Conservation (phyloP, 2,329 filamentous ascomycete genomes). For the Drechslerella dactyloides region DNA sequence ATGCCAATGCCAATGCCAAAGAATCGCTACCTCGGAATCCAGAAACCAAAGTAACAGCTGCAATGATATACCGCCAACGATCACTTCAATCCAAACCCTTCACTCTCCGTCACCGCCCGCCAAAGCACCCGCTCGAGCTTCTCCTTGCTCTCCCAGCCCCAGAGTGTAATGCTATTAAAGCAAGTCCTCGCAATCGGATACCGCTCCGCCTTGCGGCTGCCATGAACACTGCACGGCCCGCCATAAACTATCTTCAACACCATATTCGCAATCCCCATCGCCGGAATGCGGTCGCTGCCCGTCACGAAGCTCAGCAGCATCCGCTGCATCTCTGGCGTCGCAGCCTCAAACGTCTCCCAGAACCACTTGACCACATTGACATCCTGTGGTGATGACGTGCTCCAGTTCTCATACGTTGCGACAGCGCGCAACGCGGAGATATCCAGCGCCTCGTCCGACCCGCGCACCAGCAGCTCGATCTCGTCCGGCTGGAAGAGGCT, state of each 20-base stretch:
- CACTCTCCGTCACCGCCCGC: slow-evolving; percentile 85
- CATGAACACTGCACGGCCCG: slow-evolving; percentile 59
- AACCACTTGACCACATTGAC: slow-evolving; percentile 77
- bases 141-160: slow-evolving; percentile 71
- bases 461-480: slow-evolving; percentile 84
- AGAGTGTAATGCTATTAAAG: slow-evolving; percentile 83
- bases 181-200: slow-evolving; percentile 89
- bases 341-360: slow-evolving; percentile 78
- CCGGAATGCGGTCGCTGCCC: slow-evolving; percentile 86
- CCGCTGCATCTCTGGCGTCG: slow-evolving; percentile 72
- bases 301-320: slow-evolving; percentile 86
- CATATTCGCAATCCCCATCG: slow-evolving; percentile 80
- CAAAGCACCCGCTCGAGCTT: slow-evolving; percentile 76
- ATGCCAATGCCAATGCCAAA: too few relatives aligned
- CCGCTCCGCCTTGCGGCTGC: slow-evolving; percentile 68
- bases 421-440: slow-evolving; percentile 76
- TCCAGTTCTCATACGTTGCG: slow-evolving; percentile 83
- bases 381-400: slow-evolving; percentile 58
- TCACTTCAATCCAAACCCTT: slow-evolving; percentile 88
- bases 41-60: not conserved
- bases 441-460: slow-evolving; percentile 82
- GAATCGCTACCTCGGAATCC: not conserved
- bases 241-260: slow-evolving; percentile 77
- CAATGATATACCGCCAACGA: not conserved
- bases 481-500: slow-evolving; percentile 84